Base-by-base conservation (phyloP, 768 basidiomycete genomes). In the Naganishia kalamii region DNA sequence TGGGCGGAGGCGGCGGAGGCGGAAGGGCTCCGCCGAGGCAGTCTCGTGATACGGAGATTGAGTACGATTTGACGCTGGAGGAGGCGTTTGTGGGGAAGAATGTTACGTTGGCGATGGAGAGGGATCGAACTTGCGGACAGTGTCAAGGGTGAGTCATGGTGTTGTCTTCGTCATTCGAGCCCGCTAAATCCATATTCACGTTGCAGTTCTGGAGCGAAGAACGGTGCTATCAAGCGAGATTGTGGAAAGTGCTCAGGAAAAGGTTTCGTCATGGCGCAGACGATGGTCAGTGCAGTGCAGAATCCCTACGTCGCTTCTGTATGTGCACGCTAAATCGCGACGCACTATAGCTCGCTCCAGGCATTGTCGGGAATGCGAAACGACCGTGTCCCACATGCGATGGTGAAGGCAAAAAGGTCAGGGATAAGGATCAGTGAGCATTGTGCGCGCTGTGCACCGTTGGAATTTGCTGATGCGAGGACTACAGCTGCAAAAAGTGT, bases 21-120 rank as follows among this genome's bases (percentile, higher is more conserved):
- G 81, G 79, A 83, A 84, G 61, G 88, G 88, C 71, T 85, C 69
- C 41, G 3, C 46, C 60, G 35, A 61, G 19, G 11, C 46, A 61
- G 43, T 44, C 46, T 1, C 41, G 30, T 13, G 60, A 61, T 61
- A 44, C 43, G 43, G 60, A 61, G 32, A 44, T 61, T 7, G 78
- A 84, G 7, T 57, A 41, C 27, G 54, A 57, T 41, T 57, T 57
- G 54, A 57, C 54, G 35, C 54, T 57, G 33, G 54, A 57, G 35
- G 54, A 57, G 23, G 54, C 54, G 35, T 57, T 57, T 57, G 54
- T 57, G 54, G 54, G 54, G 37, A 57, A 57, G 21, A 37, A 83
- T 11, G 87, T 92, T 63, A 89, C 87, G 74, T 85, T 97, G 81
- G 89, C 85, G 70, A 85, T 96, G 82, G 92, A 94, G 79, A 87